A percentile compares a stretch with the other conserved stretches of the same genome.
phyloP scores from a whole-genome alignment of 2,329 filamentous ascomycete genomes.

The Tolypocladium pustulatum region DNA sequence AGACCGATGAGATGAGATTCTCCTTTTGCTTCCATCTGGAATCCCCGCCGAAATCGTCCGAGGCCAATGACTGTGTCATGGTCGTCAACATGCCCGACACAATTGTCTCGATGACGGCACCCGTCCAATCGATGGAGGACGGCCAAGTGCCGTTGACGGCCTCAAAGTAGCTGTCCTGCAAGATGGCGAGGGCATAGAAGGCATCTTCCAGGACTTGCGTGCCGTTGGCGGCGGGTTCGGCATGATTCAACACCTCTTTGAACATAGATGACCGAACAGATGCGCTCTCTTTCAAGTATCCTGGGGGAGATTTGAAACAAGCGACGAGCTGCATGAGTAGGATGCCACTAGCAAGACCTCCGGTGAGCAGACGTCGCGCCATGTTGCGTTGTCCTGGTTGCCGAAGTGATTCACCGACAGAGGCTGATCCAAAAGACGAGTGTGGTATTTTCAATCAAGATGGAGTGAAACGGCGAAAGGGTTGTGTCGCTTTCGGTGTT shows the following conservation, averaged over 20 bases:
- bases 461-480: too few species aligned
- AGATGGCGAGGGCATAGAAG: slow-evolving; percentile 55
- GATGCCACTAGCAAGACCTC: neutral
- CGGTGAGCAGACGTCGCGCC: neutral
- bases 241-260: too few species aligned
- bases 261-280: neutral
- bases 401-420: neutral
- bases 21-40: slow-evolving; percentile 43
- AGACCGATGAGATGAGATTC: slow-evolving; percentile 76
- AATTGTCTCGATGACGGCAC: slow-evolving; percentile 72
- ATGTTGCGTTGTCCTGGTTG: neutral
- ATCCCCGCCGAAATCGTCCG: slow-evolving; percentile 23
- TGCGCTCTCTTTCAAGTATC: neutral
- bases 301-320: neutral
- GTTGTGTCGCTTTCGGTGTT: neutral
- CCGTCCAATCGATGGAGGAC: slow-evolving; percentile 84
- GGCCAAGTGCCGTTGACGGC: slow-evolving; percentile 76
- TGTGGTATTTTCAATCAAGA: rapidly evolving
- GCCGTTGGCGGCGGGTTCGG: neutral
- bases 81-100: slow-evolving; percentile 62
- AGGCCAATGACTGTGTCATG: slow-evolving; percentile 50
- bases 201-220: slow-evolving; percentile 33
- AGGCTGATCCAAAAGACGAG: neutral
- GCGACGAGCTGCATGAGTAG: neutral
- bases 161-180: slow-evolving; percentile 72